phyloP scores from a whole-genome alignment of 176 grass and related monocot genomes.

The Paspalum notatum region DNA sequence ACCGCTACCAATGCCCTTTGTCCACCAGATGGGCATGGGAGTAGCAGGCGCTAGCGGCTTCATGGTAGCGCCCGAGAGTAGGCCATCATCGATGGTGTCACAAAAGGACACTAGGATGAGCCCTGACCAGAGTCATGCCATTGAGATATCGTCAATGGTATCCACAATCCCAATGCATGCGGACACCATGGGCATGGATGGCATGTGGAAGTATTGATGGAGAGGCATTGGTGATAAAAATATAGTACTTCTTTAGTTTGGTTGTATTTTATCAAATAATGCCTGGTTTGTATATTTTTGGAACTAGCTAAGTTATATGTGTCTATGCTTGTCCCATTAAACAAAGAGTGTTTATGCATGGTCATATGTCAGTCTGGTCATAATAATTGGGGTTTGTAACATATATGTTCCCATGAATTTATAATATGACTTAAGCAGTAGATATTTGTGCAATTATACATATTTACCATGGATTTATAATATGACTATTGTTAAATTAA shows the following conservation, averaged over 20 bases:
- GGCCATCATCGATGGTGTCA: constrained; percentile 32
- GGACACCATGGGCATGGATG: constrained; percentile 4
- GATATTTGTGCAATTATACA: too few species aligned
- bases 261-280: constrained; percentile 1
- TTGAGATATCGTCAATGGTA: neutral
- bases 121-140: neutral
- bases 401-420: too few species aligned
- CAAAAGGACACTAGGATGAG: neutral
- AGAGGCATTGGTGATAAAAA: neutral
- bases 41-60: neutral
- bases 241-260: neutral
- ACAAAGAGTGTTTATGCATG: too few species aligned
- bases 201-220: constrained; percentile 17
- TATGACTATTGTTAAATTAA: too few species aligned
- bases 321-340: too few species aligned
- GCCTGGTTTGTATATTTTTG: neutral
- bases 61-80: neutral
- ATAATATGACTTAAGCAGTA: too few species aligned
- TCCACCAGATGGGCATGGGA: neutral
- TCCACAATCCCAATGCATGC: neutral
- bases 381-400: too few species aligned
- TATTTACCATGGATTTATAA: too few species aligned
- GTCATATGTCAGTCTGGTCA: too few species aligned
- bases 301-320: too few species aligned
- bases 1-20: neutral